Conservation (phyloP, 208 protist species). For the Crithidia fasciculata region DNA sequence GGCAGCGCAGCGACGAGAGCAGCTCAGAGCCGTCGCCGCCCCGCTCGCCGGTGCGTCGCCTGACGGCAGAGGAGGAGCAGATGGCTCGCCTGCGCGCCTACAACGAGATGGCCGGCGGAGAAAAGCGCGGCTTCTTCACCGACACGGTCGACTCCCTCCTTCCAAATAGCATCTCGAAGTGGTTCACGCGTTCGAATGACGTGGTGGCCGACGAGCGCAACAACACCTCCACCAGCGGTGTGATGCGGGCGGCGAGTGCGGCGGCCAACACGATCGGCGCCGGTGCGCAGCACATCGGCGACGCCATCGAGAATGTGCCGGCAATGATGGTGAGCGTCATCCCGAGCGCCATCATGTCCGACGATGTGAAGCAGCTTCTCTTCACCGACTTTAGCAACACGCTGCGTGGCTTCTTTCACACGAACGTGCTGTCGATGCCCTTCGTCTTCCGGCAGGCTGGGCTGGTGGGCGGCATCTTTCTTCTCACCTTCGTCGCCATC, state of each 20-base stretch:
- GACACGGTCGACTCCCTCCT: slow-evolving; percentile 39
- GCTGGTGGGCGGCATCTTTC: slow-evolving; percentile 51
- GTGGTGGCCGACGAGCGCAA: slow-evolving; percentile 21
- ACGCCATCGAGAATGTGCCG: slow-evolving; percentile 45
- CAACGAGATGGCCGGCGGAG: slow-evolving; percentile 25
- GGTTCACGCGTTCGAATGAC: slow-evolving; percentile 17
- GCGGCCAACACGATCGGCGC: slow-evolving; percentile 21
- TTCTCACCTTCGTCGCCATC: slow-evolving; percentile 44
- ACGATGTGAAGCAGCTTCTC: slow-evolving; percentile 53
- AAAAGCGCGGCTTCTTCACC: slow-evolving; percentile 28
- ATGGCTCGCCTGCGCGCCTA: slow-evolving; percentile 42
- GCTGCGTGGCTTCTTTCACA: slow-evolving; percentile 61
- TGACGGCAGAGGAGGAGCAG: slow-evolving; percentile 52
- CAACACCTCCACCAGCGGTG: slow-evolving; percentile 20
- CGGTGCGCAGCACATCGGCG: slow-evolving; percentile 31
- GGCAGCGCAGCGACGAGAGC: slow-evolving; percentile 5
- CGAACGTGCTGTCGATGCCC: slow-evolving; percentile 61
- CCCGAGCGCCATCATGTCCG: slow-evolving; percentile 41
- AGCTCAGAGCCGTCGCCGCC: background rate
- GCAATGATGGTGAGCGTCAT: slow-evolving; percentile 44
- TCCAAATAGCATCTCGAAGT: slow-evolving; percentile 12
- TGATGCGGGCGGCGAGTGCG: slow-evolving; percentile 24
- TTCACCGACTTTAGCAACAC: slow-evolving; percentile 63
- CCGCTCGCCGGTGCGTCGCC: background rate
- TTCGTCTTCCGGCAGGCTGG: slow-evolving; percentile 61